phyloP scores from a whole-genome alignment of 371 early-diverging fungal species.

The Fennellomyces sp. region DNA sequence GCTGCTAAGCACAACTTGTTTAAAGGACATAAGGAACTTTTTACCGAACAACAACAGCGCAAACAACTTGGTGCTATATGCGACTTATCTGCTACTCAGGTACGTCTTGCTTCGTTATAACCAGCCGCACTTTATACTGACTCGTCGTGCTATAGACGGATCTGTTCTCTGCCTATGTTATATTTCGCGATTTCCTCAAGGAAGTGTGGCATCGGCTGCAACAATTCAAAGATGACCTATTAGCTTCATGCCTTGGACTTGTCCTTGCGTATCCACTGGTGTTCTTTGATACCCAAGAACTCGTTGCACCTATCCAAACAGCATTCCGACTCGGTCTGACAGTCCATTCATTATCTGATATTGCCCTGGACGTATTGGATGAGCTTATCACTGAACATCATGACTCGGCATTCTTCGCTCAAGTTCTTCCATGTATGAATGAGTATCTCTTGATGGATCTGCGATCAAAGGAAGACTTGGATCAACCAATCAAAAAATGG shows the following conservation, averaged over 20 bases:
- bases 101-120: background rate
- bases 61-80: background rate
- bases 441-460: conserved; percentile 70
- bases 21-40: conserved; percentile 16
- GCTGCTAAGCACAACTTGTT: conserved; percentile 49
- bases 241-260: conserved; percentile 68
- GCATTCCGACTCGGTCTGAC: conserved; percentile 74
- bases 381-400: conserved; percentile 33
- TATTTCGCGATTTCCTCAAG: conserved; percentile 55
- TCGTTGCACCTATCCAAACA: conserved; percentile 59
- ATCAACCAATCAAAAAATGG: conserved; percentile 16
- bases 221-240: conserved; percentile 79
- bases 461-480: conserved; percentile 19
- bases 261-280: conserved; percentile 66
- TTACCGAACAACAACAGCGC: background rate
- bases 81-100: conserved; percentile 6
- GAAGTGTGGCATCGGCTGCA: conserved; percentile 66
- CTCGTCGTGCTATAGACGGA: conserved; percentile 5
- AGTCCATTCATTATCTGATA: conserved; percentile 64
- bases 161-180: conserved; percentile 29
- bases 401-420: conserved; percentile 11
- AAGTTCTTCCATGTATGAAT: conserved; percentile 63
- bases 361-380: conserved; percentile 69
- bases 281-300: conserved; percentile 52
- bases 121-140: background rate